Percentiles rank a stretch among this genome's conserved stretches.
Conservation (phyloP, 306 rosid genomes). For the Lathyrus sativus region DNA sequence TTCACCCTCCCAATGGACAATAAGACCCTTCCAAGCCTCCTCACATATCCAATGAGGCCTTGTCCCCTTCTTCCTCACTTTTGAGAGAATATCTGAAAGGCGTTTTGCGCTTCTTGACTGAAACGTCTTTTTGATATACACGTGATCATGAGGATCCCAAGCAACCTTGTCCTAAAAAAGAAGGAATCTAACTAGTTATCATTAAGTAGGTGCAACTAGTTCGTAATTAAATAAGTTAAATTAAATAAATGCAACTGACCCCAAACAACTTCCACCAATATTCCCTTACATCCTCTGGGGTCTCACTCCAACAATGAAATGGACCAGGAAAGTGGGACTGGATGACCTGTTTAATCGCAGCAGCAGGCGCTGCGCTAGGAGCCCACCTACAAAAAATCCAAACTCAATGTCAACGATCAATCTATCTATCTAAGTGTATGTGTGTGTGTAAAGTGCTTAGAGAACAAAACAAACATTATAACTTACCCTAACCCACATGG, state of each 20-base stretch:
- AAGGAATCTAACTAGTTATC: constrained; percentile 12
- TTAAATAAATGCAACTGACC: constrained; percentile 12
- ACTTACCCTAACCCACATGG: constrained; percentile 22
- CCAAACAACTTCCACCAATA: constrained; percentile 22
- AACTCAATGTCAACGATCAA: neutral
- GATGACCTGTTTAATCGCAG: constrained; percentile 22
- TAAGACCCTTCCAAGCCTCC: constrained; percentile 18
- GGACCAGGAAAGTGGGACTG: constrained; percentile 21
- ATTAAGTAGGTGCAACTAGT: neutral
- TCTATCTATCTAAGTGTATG: neutral
- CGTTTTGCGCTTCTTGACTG: constrained; percentile 7
- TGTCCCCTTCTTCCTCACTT: constrained; percentile 9
- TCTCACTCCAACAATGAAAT: constrained; percentile 14
- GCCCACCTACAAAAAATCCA: constrained; percentile 27
- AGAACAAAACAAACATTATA: neutral
- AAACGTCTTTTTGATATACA: constrained; percentile 2
- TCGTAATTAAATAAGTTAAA: neutral
- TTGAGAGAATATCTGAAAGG: constrained; percentile 14
- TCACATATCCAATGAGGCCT: constrained; percentile 26
- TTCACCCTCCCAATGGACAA: constrained; percentile 12
- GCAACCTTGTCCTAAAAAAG: constrained; percentile 7
- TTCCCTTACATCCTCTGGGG: constrained; percentile 24
- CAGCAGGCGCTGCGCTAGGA: constrained; percentile 17
- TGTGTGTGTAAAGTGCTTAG: neutral
- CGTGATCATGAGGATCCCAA: constrained; percentile 12